Evolutionary conservation across 1,284 basidiomycete genomes (phyloP).

Genomic region (Volvariella surrecta): DNA sequence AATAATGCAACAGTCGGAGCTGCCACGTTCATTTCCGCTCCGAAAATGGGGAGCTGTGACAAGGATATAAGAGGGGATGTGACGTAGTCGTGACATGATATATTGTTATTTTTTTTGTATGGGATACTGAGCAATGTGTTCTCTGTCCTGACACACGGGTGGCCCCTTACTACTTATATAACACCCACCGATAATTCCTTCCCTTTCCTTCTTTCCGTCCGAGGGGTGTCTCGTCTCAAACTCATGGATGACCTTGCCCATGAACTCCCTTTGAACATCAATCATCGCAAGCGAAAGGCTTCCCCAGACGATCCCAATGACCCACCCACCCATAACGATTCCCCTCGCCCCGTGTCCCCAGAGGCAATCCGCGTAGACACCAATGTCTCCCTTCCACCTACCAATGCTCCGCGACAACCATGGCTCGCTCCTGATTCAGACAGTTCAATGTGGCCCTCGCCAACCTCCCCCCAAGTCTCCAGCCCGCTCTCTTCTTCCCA

Average conservation of each 20-base stretch:
- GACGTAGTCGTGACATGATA: not conserved
- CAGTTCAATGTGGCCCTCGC: constrained; percentile 21
- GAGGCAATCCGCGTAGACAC: constrained; percentile 18
- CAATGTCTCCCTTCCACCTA: constrained; percentile 10
- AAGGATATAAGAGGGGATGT: constrained; percentile 4
- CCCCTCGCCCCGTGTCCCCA: constrained; percentile 16
- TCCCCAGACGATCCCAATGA: constrained; percentile 30
- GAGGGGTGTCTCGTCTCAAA: constrained; percentile 16
- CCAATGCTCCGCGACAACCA: constrained; percentile 24
- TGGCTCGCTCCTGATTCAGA: constrained; percentile 20
- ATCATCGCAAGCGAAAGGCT: constrained; percentile 47
- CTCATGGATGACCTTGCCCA: constrained; percentile 47
- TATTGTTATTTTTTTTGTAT: too few species aligned
- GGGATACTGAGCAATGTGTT: too few species aligned
- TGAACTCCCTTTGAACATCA: constrained; percentile 32
- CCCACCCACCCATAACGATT: constrained; percentile 11
- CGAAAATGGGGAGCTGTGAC: not conserved
- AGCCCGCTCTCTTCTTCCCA: constrained; percentile 19
- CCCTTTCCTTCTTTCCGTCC: constrained; percentile 22
- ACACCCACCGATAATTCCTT: constrained; percentile 10
- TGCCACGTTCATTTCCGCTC: constrained; percentile 25
- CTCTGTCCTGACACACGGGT: too few species aligned
- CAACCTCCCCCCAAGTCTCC: constrained; percentile 23
- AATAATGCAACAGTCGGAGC: constrained; percentile 13
- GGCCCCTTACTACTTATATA: constrained; percentile 29